Evolutionary conservation across 176 grass and related monocot species (phyloP).

Genomic region (Oryza australiensis): DNA sequence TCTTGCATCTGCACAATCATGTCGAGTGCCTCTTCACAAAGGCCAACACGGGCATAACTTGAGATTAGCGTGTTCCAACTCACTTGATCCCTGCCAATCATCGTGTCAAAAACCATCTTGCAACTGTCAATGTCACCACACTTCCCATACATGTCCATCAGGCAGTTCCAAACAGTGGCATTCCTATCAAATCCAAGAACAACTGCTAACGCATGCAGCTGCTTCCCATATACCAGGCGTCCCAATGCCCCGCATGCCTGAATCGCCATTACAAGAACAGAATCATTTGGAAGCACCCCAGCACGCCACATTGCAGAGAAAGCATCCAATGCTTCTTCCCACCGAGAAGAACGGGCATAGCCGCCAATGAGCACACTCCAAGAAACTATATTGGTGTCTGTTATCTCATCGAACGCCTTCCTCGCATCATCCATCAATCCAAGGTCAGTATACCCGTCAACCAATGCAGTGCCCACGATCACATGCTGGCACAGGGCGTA

Average conservation of each 20-base stretch:
- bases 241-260: slow-evolving; percentile 40
- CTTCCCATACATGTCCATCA: slow-evolving; percentile 58
- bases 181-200: slow-evolving; percentile 41
- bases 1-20: slow-evolving; percentile 55
- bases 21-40: slow-evolving; percentile 39
- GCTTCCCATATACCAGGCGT: slow-evolving; percentile 42
- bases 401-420: slow-evolving; percentile 37
- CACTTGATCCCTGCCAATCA: slow-evolving; percentile 44
- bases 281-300: slow-evolving; percentile 39
- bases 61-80: slow-evolving; percentile 64
- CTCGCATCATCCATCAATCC: slow-evolving; percentile 34
- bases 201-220: slow-evolving; percentile 42
- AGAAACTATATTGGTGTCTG: slow-evolving; percentile 42
- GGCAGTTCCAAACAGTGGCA: slow-evolving; percentile 49
- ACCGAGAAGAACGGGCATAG: slow-evolving; percentile 38
- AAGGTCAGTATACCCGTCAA: slow-evolving; percentile 28
- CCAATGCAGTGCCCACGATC: slow-evolving; percentile 46
- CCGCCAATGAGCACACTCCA: slow-evolving; percentile 55
- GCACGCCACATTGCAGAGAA: slow-evolving; percentile 35
- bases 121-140: slow-evolving; percentile 44
- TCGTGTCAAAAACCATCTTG: slow-evolving; percentile 29
- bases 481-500: slow-evolving; percentile 41
- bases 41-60: slow-evolving; percentile 46
- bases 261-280: slow-evolving; percentile 50
- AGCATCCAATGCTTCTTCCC: slow-evolving; percentile 46